A percentile compares a stretch with the other conserved stretches of the same genome.
Evolutionary conservation across 345 rosid genomes (phyloP).

Genomic region (Toxicodendron radicans): DNA sequence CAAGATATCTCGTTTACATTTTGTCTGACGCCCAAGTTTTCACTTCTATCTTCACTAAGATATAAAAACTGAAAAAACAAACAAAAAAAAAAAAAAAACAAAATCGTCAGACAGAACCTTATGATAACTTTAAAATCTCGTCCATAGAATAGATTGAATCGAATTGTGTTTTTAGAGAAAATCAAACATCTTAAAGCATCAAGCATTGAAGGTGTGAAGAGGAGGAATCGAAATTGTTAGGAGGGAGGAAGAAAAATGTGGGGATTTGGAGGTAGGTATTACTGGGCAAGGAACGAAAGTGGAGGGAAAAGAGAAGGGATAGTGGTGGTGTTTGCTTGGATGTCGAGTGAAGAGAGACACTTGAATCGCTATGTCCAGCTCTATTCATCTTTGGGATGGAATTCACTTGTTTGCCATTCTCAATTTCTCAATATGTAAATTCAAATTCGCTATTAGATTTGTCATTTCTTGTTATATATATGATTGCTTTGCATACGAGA

Average conservation of each 20-base stretch:
- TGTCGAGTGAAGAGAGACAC: constrained; percentile 77
- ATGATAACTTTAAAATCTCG: background rate
- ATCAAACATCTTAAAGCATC: background rate
- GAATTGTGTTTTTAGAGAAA: background rate
- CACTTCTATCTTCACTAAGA: background rate
- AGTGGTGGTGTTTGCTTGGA: constrained; percentile 82
- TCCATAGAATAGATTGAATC: constrained; percentile 24
- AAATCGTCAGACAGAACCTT: background rate
- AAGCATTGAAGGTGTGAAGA: background rate
- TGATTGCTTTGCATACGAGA: background rate
- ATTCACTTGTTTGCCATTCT: constrained; percentile 84
- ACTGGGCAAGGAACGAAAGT: constrained; percentile 63
- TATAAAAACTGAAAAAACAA: background rate
- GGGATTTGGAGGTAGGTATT: constrained; percentile 80
- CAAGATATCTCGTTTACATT: background rate
- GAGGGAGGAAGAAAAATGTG: constrained; percentile 44
- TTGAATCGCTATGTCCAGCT: constrained; percentile 64
- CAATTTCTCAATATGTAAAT: constrained; percentile 77
- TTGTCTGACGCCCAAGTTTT: background rate
- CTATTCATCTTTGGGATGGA: constrained; percentile 67
- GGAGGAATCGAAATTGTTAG: constrained; percentile 13
- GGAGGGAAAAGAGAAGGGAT: constrained; percentile 55
- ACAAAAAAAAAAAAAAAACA: background rate
- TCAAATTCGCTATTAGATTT: background rate
- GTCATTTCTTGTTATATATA: background rate